phyloP scores from a whole-genome alignment of 257 asterid species.

The Thymus quinquecostatus region DNA sequence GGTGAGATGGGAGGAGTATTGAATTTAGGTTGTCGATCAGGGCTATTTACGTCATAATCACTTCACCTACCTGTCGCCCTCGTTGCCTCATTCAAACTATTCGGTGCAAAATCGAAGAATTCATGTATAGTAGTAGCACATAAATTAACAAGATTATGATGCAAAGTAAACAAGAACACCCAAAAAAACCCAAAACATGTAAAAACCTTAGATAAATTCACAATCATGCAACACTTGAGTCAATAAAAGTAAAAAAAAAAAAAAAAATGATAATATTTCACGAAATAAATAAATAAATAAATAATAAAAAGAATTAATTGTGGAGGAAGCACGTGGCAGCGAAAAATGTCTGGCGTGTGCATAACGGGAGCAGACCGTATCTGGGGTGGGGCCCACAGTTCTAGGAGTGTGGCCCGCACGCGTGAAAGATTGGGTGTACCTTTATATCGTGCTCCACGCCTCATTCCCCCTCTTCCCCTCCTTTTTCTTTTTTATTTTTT shows the following conservation, averaged over 20 bases:
- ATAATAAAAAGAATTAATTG: background rate
- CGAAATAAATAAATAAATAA: background rate
- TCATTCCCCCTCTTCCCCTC: background rate
- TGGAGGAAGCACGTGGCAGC: conserved; percentile 35
- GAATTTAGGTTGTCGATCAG: background rate
- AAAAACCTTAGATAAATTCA: conserved; percentile 9
- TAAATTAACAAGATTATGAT: background rate
- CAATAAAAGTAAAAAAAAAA: background rate
- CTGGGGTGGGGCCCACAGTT: conserved; percentile 37
- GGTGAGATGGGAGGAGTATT: background rate
- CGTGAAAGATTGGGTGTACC: conserved; percentile 41
- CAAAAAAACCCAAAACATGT: background rate
- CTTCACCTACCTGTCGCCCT: conserved; percentile 22
- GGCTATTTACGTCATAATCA: background rate
- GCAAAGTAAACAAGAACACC: background rate
- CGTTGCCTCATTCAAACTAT: background rate
- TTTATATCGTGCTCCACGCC: conserved; percentile 53
- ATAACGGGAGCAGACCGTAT: conserved; percentile 48
- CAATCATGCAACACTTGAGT: conserved; percentile 18
- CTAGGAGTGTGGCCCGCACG: conserved; percentile 49
- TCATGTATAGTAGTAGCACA: background rate
- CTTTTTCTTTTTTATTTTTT: background rate
- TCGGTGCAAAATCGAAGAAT: background rate
- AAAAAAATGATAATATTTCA: background rate
- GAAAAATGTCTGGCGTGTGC: conserved; percentile 47